Percentiles rank a stretch among this genome's conserved stretches.
Conservation (phyloP, 192 early-diverging fungal species). For the Coemansia sp. region DNA sequence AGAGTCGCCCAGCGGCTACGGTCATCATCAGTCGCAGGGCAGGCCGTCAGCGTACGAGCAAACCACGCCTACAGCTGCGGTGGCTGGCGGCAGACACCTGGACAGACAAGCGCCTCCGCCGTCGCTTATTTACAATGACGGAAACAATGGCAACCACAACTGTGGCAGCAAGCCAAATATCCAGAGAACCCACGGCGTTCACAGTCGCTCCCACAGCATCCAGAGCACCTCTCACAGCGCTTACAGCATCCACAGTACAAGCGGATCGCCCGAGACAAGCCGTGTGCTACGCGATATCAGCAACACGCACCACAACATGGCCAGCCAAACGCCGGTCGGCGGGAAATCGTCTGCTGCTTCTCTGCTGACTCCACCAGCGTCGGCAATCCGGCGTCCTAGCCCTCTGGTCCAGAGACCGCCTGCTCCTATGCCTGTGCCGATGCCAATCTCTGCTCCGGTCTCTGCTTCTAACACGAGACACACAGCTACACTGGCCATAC, state of each 20-base stretch:
- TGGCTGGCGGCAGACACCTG: constrained; percentile 2
- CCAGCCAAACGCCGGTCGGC: constrained; percentile 1
- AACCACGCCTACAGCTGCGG: neutral
- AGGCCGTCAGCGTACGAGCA: constrained; percentile 1
- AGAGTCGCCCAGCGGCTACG: constrained; percentile 3
- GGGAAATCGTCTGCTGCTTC: neutral
- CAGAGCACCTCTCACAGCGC: constrained; percentile 6
- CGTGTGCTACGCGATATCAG: constrained; percentile 40
- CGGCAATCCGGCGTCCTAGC: constrained; percentile 11
- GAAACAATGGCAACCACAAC: constrained; percentile 5
- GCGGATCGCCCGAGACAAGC: constrained; percentile 6
- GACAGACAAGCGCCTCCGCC: constrained; percentile 6
- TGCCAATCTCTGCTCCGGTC: neutral
- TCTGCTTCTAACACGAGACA: neutral
- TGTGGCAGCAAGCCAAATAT: neutral
- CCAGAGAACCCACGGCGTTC: neutral
- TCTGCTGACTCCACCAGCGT: constrained; percentile 38
- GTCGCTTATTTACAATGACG: neutral
- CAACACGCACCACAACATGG: constrained; percentile 20
- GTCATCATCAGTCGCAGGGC: neutral
- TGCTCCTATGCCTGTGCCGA: neutral
- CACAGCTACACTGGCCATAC: neutral
- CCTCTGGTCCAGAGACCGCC: constrained; percentile 7
- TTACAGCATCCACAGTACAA: neutral
- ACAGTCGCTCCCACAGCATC: neutral